phyloP scores from a whole-genome alignment of 2,329 filamentous ascomycete species.

The Dactylellina sp. region DNA sequence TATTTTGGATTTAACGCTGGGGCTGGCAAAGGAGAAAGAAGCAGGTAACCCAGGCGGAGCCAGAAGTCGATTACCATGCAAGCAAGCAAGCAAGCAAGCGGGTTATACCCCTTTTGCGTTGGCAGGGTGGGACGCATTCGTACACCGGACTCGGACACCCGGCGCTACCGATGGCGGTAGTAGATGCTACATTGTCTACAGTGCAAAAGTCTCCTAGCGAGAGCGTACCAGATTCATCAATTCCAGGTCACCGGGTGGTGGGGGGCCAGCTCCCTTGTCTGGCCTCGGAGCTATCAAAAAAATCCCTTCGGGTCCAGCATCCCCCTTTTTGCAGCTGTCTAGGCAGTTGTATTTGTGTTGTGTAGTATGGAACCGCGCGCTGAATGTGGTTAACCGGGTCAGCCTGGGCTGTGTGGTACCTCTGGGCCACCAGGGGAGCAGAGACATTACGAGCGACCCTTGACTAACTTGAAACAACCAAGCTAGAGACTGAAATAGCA shows the following conservation, averaged over 20 bases:
- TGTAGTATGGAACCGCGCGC: constrained; percentile 38
- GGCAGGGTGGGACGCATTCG: constrained; percentile 32
- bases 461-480: constrained; percentile 47
- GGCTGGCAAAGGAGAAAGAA: constrained; percentile 1
- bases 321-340: constrained; percentile 22
- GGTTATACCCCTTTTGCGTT: constrained; percentile 47
- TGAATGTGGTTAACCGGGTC: constrained; percentile 12
- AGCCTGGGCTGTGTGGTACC: constrained; percentile 4
- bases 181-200: constrained; percentile 41
- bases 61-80: not conserved
- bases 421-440: constrained; percentile 1
- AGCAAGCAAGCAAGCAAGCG: too few relatives aligned
- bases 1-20: constrained; percentile 3
- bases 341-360: constrained; percentile 9
- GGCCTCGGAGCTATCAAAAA: constrained; percentile 14
- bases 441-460: constrained; percentile 8
- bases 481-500: constrained; percentile 32
- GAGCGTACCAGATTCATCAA: constrained; percentile 25
- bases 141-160: not conserved
- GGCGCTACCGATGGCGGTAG: constrained; percentile 23
- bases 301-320: constrained; percentile 4
- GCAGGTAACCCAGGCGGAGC: not conserved
- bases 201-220: constrained; percentile 13
- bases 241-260: constrained; percentile 22
- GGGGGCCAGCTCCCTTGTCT: not conserved